phyloP scores from a whole-genome alignment of 257 asterid genomes.

The Capsicum chinense region DNA sequence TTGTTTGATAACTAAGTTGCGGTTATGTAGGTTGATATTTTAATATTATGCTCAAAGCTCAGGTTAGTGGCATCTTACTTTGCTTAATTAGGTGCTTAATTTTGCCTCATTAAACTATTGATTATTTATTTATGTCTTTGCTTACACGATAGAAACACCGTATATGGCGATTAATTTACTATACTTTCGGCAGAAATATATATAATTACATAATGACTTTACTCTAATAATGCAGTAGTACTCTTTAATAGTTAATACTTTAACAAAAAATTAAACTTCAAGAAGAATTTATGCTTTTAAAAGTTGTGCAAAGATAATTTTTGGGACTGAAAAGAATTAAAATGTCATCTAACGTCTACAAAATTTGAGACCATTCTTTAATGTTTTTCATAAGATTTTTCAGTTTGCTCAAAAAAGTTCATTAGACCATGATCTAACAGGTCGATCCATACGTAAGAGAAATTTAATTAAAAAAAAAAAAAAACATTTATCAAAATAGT shows the following conservation, averaged over 20 bases:
- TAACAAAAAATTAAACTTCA: background rate
- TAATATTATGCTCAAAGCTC: background rate
- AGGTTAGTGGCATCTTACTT: background rate
- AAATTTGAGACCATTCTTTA: background rate
- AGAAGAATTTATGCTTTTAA: background rate
- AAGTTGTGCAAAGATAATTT: background rate
- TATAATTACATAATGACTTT: background rate
- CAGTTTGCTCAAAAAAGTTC: background rate
- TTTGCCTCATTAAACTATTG: background rate
- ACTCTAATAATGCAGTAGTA: background rate
- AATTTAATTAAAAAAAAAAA: background rate
- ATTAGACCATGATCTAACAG: background rate
- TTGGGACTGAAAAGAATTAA: background rate
- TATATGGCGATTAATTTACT: background rate
- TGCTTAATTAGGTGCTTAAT: conserved; percentile 15
- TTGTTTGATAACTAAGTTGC: background rate
- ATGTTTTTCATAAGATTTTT: background rate
- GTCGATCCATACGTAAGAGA: background rate
- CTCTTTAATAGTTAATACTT: background rate
- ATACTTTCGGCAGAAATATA: background rate
- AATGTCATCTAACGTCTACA: background rate
- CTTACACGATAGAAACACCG: conserved; percentile 24
- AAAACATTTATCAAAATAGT: too few relatives aligned
- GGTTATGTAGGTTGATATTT: background rate
- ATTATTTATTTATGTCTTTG: background rate